Conservation (phyloP, 1,284 basidiomycete species). For the Neotropicomus parvogracilis region DNA sequence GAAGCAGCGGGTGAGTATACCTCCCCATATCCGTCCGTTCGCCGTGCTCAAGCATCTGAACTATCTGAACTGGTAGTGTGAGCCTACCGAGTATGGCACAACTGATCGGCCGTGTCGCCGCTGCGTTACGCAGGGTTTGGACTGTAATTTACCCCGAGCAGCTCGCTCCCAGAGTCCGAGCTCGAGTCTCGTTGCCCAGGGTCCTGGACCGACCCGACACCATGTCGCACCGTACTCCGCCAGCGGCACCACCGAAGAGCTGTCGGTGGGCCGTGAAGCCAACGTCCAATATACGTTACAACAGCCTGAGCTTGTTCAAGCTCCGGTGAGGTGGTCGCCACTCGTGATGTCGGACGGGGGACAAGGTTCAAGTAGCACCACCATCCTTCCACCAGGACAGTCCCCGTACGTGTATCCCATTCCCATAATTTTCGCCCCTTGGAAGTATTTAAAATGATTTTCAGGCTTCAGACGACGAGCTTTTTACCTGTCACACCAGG, state of each 20-base stretch:
- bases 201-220: constrained; percentile 7
- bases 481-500: constrained; percentile 1
- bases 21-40: neutral
- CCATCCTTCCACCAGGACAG: constrained; percentile 1
- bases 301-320: constrained; percentile 3
- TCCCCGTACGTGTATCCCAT: constrained; percentile 15
- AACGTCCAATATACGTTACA: constrained; percentile 7
- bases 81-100: constrained; percentile 15
- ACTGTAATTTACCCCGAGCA: constrained; percentile 12
- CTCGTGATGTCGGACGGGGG: constrained; percentile 2
- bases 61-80: constrained; percentile 14
- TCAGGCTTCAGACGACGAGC: constrained; percentile 10
- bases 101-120: constrained; percentile 23
- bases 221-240: constrained; percentile 1
- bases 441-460: neutral
- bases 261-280: neutral
- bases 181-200: constrained; percentile 13
- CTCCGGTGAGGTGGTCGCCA: constrained; percentile 3
- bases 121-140: constrained; percentile 12
- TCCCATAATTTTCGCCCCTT: neutral
- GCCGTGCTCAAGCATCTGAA: constrained; percentile 6
- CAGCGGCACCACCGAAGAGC: constrained; percentile 8
- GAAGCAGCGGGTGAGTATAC: constrained; percentile 20
- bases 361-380: constrained; percentile 5
- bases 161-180: constrained; percentile 27